Evolutionary conservation across 306 rosid species (phyloP).

Genomic region (Canavalia gladiata): DNA sequence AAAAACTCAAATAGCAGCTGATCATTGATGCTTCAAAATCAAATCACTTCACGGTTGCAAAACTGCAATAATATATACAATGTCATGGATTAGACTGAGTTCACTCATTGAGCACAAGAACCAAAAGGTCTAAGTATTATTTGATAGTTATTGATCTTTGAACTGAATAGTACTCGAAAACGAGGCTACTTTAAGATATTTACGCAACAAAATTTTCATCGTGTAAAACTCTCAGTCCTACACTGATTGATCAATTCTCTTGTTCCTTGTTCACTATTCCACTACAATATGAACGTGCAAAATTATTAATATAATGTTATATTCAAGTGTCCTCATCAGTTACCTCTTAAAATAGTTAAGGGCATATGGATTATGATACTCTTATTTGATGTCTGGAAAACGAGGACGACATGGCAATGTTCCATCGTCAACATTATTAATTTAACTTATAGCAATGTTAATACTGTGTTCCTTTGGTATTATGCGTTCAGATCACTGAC

Average conservation of each 20-base stretch:
- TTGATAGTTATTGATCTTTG: constrained; percentile 2
- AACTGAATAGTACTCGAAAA: not conserved
- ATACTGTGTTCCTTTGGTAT: not conserved
- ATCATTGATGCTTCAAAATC: not conserved
- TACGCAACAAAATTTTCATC: not conserved
- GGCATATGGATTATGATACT: not conserved
- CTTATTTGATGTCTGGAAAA: not conserved
- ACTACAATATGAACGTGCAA: not conserved
- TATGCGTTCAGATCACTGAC: not conserved
- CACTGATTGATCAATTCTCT: not conserved
- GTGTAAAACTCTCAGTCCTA: not conserved
- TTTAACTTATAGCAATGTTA: not conserved
- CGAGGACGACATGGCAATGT: not conserved
- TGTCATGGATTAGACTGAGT: not conserved
- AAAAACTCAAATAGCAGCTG: no score
- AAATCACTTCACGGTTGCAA: no score
- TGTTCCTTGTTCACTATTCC: not conserved
- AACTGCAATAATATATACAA: not conserved
- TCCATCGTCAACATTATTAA: not conserved
- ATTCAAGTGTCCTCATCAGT: not conserved
- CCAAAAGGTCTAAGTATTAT: not conserved
- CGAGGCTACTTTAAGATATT: not conserved
- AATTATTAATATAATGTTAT: not conserved
- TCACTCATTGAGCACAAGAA: not conserved
- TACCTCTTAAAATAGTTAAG: not conserved